Base-by-base conservation (phyloP, 345 rosid species). In the Dovyalis caffra region DNA sequence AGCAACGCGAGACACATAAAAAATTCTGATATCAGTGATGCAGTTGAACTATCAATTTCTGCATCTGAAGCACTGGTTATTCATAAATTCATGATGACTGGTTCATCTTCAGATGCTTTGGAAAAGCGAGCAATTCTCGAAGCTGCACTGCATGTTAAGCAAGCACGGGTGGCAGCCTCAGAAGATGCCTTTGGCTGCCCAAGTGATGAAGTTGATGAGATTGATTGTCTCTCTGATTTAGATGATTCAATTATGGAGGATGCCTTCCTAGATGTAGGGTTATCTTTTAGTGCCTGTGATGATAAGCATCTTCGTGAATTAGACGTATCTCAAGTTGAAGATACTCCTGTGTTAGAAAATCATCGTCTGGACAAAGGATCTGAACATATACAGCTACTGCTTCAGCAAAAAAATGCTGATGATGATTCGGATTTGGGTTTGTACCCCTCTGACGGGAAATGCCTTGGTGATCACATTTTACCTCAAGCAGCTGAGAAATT, bases 21-120 rank as follows among this genome's bases (percentile, higher is more conserved):
- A 53, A 80, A 70, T 71, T 66, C 69, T 72, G 91, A 88, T 73
- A 47, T 82, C 29, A 58, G 68, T 81, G 83, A 79, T 56, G 87
- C 87, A 10, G 79, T 90, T 61, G 92, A 88, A 73, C 83, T 87
- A 49, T 88, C 88, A 23, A 78, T 90, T 76, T 89, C 92, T 40
- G 95, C 95, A 63, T 90, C 91, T 20, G 95, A 90, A 84, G 90
- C 91, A 37, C 63, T 90, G 64, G 86, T 77, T 70, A 90, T 90
- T 62, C 80, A 88, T 80, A 90, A 87, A 74, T 57, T 87, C 56
- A 81, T 83, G 74, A 81, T 74, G 64, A 66, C 69, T 72, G 90
- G 70, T 31, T 69, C 85, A 70, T 61, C 64, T 76, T 74, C 83
- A 34, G 77, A 78, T 76, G 66, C 64, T 66, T 75, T 90, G 20